phyloP scores from a whole-genome alignment of 441 rosid species.

The Arabidopsis lyrata region DNA sequence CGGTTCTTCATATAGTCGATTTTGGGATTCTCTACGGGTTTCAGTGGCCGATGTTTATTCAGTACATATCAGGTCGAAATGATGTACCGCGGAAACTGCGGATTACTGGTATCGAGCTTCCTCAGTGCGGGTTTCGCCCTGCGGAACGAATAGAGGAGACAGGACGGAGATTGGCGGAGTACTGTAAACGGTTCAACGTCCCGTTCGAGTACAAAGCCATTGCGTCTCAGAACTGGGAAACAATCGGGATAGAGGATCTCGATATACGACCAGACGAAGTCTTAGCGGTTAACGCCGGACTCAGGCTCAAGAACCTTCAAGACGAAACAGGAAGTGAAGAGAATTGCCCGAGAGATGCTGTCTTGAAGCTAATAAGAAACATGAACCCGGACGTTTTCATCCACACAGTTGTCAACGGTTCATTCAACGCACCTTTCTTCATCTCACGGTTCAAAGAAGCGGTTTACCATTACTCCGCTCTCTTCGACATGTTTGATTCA shows the following conservation, averaged over 20 bases:
- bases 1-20: slow-evolving; percentile 72
- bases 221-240: slow-evolving; percentile 70
- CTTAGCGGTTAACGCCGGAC: slow-evolving; percentile 64
- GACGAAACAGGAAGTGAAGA: slow-evolving; percentile 64
- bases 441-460: slow-evolving; percentile 77
- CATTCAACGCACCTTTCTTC: slow-evolving; percentile 78
- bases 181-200: slow-evolving; percentile 69
- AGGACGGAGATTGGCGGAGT: slow-evolving; percentile 68
- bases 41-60: slow-evolving; percentile 86
- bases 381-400: slow-evolving; percentile 68
- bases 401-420: slow-evolving; percentile 55
- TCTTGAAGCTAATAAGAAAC: slow-evolving; percentile 64
- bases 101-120: slow-evolving; percentile 85
- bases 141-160: slow-evolving; percentile 69
- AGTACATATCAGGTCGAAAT: slow-evolving; percentile 45
- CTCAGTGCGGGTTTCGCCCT: slow-evolving; percentile 70
- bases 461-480: slow-evolving; percentile 66
- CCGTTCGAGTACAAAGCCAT: slow-evolving; percentile 75
- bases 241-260: slow-evolving; percentile 59
- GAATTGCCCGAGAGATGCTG: slow-evolving; percentile 62
- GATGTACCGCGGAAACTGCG: slow-evolving; percentile 68
- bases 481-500: slow-evolving; percentile 72
- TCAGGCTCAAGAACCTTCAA: slow-evolving; percentile 59
- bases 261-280: slow-evolving; percentile 62
- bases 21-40: slow-evolving; percentile 81